Evolutionary conservation across 805 yeast species (phyloP).

Genomic region (Wickerhamomyces strasburgensis): DNA sequence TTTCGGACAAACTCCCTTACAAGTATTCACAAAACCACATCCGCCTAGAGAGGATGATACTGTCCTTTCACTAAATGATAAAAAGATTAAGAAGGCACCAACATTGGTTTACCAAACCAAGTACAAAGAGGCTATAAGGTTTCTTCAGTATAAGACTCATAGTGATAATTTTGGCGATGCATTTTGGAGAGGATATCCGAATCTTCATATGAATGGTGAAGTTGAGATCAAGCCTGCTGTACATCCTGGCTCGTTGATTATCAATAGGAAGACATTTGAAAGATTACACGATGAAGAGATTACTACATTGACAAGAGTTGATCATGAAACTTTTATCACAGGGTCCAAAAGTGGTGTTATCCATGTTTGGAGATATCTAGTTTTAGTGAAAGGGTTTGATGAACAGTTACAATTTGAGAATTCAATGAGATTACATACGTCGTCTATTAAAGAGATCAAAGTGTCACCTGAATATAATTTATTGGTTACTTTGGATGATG

Average conservation of each 20-base stretch:
- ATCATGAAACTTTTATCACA: conserved; percentile 26
- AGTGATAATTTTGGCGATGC: conserved; percentile 28
- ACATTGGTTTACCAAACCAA: conserved; percentile 39
- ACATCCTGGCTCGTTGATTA: conserved; percentile 18
- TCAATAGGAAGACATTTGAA: conserved; percentile 25
- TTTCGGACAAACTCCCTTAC: conserved; percentile 86
- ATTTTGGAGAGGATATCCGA: conserved; percentile 49
- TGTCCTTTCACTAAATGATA: conserved; percentile 31
- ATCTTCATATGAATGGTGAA: conserved; percentile 23
- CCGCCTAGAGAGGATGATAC: conserved; percentile 41
- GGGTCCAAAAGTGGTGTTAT: conserved; percentile 55
- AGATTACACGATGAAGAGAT: conserved; percentile 29
- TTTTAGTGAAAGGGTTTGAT: conserved; percentile 15
- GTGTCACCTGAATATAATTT: conserved; percentile 49
- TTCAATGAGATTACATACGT: conserved; percentile 54
- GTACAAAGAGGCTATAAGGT: conserved; percentile 35
- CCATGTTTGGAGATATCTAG: conserved; percentile 44
- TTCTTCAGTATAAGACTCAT: conserved; percentile 40
- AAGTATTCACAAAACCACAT: conserved; percentile 66
- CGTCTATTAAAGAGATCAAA: conserved; percentile 40
- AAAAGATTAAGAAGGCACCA: conserved; percentile 32
- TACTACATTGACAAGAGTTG: conserved; percentile 24
- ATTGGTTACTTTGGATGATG: conserved; percentile 47
- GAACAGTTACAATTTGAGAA: conserved; percentile 35
- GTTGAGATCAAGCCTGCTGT: conserved; percentile 22